Percentiles rank a stretch among this genome's conserved stretches.
These are phyloP conservation scores for Pyrus communis DNA, from an alignment of 306 rosid species.

Conservation along the genomic window DNA sequence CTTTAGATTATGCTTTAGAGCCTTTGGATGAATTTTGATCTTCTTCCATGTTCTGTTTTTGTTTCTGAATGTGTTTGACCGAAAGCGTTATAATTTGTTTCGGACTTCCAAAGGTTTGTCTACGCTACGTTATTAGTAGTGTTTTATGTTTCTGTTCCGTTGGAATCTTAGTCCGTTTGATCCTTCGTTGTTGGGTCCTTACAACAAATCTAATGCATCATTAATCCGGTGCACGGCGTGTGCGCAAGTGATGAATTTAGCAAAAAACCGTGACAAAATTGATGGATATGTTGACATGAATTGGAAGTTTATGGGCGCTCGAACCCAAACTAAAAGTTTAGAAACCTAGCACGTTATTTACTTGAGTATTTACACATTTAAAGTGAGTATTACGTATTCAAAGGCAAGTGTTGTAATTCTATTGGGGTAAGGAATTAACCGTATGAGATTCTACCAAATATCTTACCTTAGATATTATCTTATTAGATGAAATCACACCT, in stretches of 20 bases:
- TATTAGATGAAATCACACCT: no score
- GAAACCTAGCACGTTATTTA: rapidly evolving
- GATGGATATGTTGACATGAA: no score
- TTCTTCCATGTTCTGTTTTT: not conserved
- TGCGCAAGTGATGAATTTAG: no score
- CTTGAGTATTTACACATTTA: no score
- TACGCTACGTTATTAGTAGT: not conserved
- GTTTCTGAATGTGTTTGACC: not conserved
- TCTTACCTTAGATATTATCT: no score
- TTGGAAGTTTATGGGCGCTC: no score
- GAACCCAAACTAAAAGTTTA: not conserved
- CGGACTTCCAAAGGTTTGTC: not conserved
- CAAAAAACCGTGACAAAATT: no score
- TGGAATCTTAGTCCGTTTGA: not conserved
- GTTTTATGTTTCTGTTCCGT: not conserved
- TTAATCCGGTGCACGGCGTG: not conserved
- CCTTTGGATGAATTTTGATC: not conserved
- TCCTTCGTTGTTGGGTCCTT: not conserved
- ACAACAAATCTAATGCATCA: not conserved
- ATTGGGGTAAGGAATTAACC: no score
- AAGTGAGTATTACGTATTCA: no score
- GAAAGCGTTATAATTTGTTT: not conserved
- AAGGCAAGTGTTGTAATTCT: rapidly evolving
- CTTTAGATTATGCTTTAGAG: not conserved
- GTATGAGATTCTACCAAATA: no score